A percentile compares a stretch with the other conserved stretches of the same genome.
These are phyloP conservation scores for Elaeis guineensis DNA, from an alignment of 176 grass and related monocot species.

Conservation along the genomic window DNA sequence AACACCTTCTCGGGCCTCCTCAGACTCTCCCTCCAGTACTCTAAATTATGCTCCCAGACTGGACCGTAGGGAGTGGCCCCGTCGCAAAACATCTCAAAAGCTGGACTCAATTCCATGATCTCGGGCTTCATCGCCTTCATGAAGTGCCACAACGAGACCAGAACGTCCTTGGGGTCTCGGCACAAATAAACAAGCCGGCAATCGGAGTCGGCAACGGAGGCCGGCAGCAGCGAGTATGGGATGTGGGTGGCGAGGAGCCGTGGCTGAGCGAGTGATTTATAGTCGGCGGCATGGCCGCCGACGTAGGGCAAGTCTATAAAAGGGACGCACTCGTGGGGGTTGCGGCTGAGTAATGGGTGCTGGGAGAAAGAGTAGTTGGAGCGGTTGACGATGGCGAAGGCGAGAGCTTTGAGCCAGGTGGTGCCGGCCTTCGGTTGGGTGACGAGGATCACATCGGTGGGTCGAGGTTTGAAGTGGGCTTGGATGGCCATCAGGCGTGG, in stretches of 20 bases:
- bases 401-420: conserved; percentile 55
- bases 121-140: conserved; percentile 1
- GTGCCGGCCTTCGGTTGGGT: conserved; percentile 40
- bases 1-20: conserved; percentile 21
- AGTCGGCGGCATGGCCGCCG: neutral
- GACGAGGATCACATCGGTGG: conserved; percentile 40
- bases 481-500: conserved; percentile 13
- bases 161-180: conserved; percentile 50
- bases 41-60: conserved; percentile 26
- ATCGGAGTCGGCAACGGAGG: conserved; percentile 3
- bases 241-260: conserved; percentile 34
- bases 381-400: conserved; percentile 28
- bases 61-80: conserved; percentile 32
- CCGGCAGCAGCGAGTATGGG: conserved; percentile 23
- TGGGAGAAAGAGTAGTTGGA: neutral
- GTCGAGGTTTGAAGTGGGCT: conserved; percentile 27
- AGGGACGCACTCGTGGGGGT: conserved; percentile 27
- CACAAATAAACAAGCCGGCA: conserved; percentile 48
- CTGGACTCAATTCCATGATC: neutral
- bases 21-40: conserved; percentile 40
- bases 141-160: neutral
- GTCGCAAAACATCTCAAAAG: conserved; percentile 19
- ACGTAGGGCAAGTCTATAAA: conserved; percentile 15
- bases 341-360: conserved; percentile 33
- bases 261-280: conserved; percentile 19